Conservation (phyloP, 169 alveolate genomes). For the Plasmodium reichenowi region DNA sequence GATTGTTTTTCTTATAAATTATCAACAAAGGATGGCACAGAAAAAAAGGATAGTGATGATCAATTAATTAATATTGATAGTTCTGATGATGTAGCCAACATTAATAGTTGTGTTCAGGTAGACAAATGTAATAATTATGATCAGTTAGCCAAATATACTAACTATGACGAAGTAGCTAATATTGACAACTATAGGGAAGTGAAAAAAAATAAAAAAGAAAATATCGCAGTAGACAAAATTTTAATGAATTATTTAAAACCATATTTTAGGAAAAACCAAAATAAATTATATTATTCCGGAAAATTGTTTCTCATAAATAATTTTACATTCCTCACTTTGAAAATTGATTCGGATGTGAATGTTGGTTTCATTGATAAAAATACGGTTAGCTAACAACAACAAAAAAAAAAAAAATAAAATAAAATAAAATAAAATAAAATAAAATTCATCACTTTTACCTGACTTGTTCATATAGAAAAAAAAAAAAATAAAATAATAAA, state of each 20-base stretch:
- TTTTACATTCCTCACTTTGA: constrained; percentile 33
- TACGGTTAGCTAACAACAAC: constrained; percentile 11
- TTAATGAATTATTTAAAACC: constrained; percentile 27
- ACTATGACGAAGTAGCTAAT: background rate
- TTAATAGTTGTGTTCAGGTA: too few species aligned
- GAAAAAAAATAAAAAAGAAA: constrained; percentile 19
- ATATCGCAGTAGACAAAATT: constrained; percentile 25
- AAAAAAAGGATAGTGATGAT: background rate
- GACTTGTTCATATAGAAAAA: too few species aligned
- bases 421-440: too few species aligned
- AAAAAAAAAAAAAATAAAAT: too few species aligned
- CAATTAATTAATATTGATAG: too few species aligned
- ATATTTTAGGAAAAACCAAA: constrained; percentile 43
- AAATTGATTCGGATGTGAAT: constrained; percentile 38
- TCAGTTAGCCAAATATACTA: background rate
- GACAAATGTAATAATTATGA: background rate
- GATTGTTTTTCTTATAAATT: constrained; percentile 28
- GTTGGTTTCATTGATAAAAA: constrained; percentile 46
- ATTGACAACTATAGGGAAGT: background rate
- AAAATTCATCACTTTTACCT: too few species aligned
- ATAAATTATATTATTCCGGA: constrained; percentile 43
- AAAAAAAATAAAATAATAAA: too few species aligned
- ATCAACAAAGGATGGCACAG: background rate
- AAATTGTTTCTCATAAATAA: constrained; percentile 33
- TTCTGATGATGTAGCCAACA: too few species aligned